phyloP scores from a whole-genome alignment of 176 grass and related monocot genomes.

The Zea luxurians region DNA sequence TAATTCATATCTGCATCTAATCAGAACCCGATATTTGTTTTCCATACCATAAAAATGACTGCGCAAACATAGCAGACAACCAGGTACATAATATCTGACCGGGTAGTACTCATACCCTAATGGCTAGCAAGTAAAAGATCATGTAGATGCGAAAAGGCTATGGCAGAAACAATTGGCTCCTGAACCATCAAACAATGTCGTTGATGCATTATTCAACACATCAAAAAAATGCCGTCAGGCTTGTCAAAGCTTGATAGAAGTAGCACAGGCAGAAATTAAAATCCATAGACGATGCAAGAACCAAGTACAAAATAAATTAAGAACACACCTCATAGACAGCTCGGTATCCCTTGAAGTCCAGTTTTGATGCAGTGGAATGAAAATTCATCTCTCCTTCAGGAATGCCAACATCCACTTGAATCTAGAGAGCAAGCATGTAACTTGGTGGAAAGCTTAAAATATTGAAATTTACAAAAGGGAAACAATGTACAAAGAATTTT shows the following conservation, averaged over 20 bases:
- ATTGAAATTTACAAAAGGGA: slow-evolving; percentile 13
- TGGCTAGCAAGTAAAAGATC: slow-evolving; percentile 29
- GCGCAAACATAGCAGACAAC: not conserved
- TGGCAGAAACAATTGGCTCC: not conserved
- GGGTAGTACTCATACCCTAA: not conserved
- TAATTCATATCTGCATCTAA: slow-evolving; percentile 3
- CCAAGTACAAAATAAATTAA: slow-evolving; percentile 32
- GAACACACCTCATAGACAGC: slow-evolving; percentile 70
- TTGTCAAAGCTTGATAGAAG: slow-evolving; percentile 9
- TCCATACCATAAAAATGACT: slow-evolving; percentile 5
- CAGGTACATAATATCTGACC: not conserved
- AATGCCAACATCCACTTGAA: slow-evolving; percentile 90
- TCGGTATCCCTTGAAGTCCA: slow-evolving; percentile 80
- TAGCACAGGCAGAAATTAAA: not conserved
- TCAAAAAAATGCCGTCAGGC: slow-evolving; percentile 10
- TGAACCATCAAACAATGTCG: slow-evolving; percentile 19
- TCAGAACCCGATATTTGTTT: not conserved
- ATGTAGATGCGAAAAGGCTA: slow-evolving; percentile 22
- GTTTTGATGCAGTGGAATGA: slow-evolving; percentile 67
- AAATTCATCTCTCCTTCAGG: slow-evolving; percentile 58
- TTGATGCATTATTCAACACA: slow-evolving; percentile 1
- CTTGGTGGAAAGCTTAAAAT: slow-evolving; percentile 1
- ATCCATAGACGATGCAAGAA: slow-evolving; percentile 22
- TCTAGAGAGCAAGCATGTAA: slow-evolving; percentile 48
- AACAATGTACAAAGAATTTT: not conserved